Percentiles rank a stretch among this genome's conserved stretches.
Conservation (phyloP, 2,329 filamentous ascomycete species). For the Fulvia fulva region DNA sequence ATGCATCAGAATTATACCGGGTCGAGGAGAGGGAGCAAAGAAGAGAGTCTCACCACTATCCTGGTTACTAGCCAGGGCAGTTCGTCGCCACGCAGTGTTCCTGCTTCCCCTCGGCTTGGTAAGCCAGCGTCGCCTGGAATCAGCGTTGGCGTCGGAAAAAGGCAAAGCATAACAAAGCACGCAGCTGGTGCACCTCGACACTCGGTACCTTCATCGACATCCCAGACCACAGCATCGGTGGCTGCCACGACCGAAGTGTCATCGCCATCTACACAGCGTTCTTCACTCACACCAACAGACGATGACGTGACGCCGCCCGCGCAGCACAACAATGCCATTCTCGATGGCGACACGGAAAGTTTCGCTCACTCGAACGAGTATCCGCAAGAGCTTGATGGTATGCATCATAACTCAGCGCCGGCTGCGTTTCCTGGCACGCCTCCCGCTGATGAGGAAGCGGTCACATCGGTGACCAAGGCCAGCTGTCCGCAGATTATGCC, state of each 20-base stretch:
- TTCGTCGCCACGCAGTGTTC: slow-evolving; percentile 23
- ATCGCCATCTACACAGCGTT: slow-evolving; percentile 33
- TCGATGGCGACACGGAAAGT: slow-evolving; percentile 18
- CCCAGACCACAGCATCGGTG: slow-evolving; percentile 33
- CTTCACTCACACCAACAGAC: slow-evolving; percentile 31
- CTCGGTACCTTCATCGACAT: slow-evolving; percentile 30
- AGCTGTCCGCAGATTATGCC: slow-evolving; percentile 23
- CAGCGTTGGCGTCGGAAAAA: slow-evolving; percentile 1
- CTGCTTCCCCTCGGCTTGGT: slow-evolving; percentile 17
- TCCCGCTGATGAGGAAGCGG: slow-evolving; percentile 11
- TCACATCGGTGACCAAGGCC: slow-evolving; percentile 13
- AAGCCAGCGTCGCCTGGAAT: slow-evolving; percentile 20
- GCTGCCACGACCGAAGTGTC: slow-evolving; percentile 29
- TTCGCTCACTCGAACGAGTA: slow-evolving; percentile 21
- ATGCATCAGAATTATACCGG: slow-evolving; percentile 32
- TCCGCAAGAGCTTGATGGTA: slow-evolving; percentile 22
- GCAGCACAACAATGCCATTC: slow-evolving; percentile 4
- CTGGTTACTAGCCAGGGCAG: slow-evolving; percentile 32
- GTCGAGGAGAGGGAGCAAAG: slow-evolving; percentile 33
- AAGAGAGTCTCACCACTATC: slow-evolving; percentile 35
- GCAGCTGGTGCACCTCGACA: slow-evolving; percentile 14
- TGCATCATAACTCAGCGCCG: slow-evolving; percentile 22
- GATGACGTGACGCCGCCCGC: slow-evolving; percentile 19
- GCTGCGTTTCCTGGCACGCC: slow-evolving; percentile 21
- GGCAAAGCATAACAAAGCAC: slow-evolving; percentile 12